Percentiles rank a stretch among this genome's conserved stretches.
These are phyloP conservation scores for Pythium aquatile DNA, from an alignment of 352 stramenopile species.

Conservation along the genomic window DNA sequence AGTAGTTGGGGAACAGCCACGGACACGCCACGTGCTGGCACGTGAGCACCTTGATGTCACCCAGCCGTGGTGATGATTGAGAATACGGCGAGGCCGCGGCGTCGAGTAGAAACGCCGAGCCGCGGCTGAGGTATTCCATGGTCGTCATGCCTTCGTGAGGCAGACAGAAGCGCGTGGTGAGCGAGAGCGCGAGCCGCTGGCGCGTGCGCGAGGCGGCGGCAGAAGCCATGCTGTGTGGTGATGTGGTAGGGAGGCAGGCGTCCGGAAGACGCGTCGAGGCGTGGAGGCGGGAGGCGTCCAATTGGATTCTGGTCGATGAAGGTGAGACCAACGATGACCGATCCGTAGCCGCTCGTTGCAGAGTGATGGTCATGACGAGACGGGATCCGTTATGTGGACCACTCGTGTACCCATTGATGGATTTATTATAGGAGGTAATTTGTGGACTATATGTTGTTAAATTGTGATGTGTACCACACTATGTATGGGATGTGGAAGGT, in stretches of 20 bases:
- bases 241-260: too few relatives aligned
- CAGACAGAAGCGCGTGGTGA: slow-evolving; percentile 78
- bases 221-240: not conserved
- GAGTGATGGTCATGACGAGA: not conserved
- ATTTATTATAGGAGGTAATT: not conserved
- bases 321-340: not conserved
- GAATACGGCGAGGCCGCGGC: not conserved
- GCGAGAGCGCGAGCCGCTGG: slow-evolving; percentile 53
- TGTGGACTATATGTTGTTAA: not conserved
- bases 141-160: slow-evolving; percentile 73
- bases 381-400: not conserved
- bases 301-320: slow-evolving; percentile 9
- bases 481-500: not conserved
- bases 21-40: slow-evolving; percentile 82
- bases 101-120: slow-evolving; percentile 63
- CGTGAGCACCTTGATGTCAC: slow-evolving; percentile 48
- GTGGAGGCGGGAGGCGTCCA: not conserved
- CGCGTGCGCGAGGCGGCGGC: slow-evolving; percentile 5
- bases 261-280: not conserved
- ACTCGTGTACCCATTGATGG: not conserved
- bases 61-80: not conserved
- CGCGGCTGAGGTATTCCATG: slow-evolving; percentile 76
- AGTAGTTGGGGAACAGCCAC: slow-evolving; percentile 79
- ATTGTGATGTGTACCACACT: not conserved
- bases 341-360: slow-evolving; percentile 1